Conservation (phyloP, 257 asterid genomes). For the Nicotiana otophora region DNA sequence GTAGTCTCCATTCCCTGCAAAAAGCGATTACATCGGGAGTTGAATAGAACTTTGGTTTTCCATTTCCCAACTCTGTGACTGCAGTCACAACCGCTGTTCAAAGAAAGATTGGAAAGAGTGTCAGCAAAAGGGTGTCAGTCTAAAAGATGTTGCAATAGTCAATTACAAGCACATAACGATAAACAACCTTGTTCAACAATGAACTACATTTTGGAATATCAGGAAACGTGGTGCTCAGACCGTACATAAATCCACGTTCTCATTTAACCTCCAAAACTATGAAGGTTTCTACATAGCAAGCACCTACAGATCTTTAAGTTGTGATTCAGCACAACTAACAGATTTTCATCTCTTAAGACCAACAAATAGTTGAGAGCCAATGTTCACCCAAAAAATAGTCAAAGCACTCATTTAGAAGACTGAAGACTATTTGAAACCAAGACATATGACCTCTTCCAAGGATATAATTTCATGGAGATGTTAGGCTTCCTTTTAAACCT, state of each 20-base stretch:
- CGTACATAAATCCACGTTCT: neutral
- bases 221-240: neutral
- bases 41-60: conserved; percentile 91
- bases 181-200: neutral
- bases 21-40: conserved; percentile 85
- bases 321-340: neutral
- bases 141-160: neutral
- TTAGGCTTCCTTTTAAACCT: conserved; percentile 19
- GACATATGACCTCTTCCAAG: neutral
- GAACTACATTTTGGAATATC: neutral
- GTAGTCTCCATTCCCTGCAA: conserved; percentile 89
- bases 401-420: neutral
- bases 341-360: neutral
- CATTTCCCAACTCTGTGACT: conserved; percentile 80
- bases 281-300: neutral
- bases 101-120: conserved; percentile 3
- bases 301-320: neutral
- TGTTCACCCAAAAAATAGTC: neutral
- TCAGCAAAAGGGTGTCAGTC: conserved; percentile 18
- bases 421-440: neutral
- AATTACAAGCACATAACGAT: conserved; percentile 1
- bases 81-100: conserved; percentile 91
- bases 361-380: neutral
- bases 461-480: neutral
- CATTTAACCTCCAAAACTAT: conserved; percentile 5